Evolutionary conservation across 768 basidiomycete species (phyloP), one percentile per base, ranked within the genome.

Genomic region (Kwoniella mangroviensis): DNA sequence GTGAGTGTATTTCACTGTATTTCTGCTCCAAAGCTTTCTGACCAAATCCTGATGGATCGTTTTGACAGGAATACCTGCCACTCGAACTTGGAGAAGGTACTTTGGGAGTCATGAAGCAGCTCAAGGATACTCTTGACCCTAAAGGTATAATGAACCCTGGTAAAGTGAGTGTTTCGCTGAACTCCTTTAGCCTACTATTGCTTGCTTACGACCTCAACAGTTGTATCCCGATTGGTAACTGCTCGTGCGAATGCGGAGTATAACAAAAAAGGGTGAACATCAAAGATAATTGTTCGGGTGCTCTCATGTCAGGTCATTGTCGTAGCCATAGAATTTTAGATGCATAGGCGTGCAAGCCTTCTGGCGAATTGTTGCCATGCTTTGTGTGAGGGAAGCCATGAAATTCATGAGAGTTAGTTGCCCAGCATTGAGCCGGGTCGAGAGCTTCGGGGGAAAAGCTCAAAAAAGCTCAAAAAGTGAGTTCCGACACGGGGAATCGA

Each of bases 51-150:
- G 34, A 34, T 13, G 41, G 1, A 34, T 53, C 49, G 52, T 9
- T 17, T 5, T 12, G 15, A 17, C 41, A 73, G 72, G 66, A 65
- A 41, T 95, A 91, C 82, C 87, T 97, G 1, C 79, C 84, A 10
- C 87, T 89, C 19, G 94, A 97, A 80, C 87, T 97, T 0, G 94
- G 94, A 0, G 85, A 85, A 56, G 89, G 88, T 7, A 94, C 93
- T 0, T 88, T 96, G 12, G 87, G 87, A 54, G 84, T 95, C 7
- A 93, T 96, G 93, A 89, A 88, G 84, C 87, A 86, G 12, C 86
- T 95, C 74, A 97, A 95, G 82, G 84, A 83, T 34, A 86, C 89
- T 11, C 53, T 75, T 10, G 93, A 95, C 82, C 92, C 93, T 0
- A 77, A 87, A 57, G 88, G 90, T 73, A 85, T 96, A 57, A 86